Evolutionary conservation across 2,329 filamentous ascomycete species (phyloP), one percentile per base, ranked within the genome.

Genomic region (Harringtonia aguacate): DNA sequence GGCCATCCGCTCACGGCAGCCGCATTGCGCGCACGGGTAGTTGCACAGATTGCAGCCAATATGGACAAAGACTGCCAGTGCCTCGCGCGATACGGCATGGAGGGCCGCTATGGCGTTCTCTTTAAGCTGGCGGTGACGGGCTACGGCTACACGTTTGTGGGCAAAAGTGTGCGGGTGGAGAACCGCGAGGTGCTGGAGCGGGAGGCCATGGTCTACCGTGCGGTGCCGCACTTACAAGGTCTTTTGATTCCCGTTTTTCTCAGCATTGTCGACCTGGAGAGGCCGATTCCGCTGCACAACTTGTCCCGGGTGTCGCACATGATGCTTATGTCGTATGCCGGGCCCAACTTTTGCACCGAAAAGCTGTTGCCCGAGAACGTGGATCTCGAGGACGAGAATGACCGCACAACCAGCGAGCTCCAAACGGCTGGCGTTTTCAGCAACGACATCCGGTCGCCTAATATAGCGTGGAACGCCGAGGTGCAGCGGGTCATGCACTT

Each of bases 61-160:
- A 34, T 42, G 34, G 35, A 42, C 22, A 38, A 42, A 21, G 29
- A 42, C 29, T 42, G 39, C 39, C 15, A 39, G 10, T 27, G 36
- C 15, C 36, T 46, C n/a, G 15, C 18, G 3, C 3, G 6, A 3
- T 17, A 20, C n/a, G 35, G 29, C 22, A 12, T 10, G 8, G 14
- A 17, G 2, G 47, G 44, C 29, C 34, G 34, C 22, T 36, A 21
- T 18, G 48, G 41, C 3, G 42, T 36, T 4, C 41, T 51, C 8
- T 51, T 50, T 36, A 49, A 48, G 41, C 13, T 50, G 7, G 39
- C 41, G 17, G 35, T 48, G 20, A 39, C 43, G 7, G 45, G 43
- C 4, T 50, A 46, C 35, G 47, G 49, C 14, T 51, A 51, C 34
- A 50, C 48, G 4, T 44, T 51, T 45, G 49, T 51, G 5, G 47